Conservation (phyloP, 352 stramenopile species). For the Saprolegnia diclina region DNA sequence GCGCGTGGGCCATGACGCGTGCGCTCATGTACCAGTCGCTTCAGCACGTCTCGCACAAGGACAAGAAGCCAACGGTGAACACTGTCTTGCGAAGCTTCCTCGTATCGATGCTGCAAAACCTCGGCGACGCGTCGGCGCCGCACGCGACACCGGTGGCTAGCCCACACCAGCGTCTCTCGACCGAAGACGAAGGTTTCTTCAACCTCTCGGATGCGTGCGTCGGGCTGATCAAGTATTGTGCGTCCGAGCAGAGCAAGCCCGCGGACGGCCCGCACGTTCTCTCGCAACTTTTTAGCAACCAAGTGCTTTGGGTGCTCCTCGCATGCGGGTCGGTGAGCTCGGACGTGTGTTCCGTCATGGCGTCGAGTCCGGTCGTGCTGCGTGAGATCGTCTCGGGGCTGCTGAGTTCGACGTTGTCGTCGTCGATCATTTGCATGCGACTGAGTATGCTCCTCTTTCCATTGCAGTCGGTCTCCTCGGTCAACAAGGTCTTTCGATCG, state of each 20-base stretch:
- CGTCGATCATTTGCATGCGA: conserved; percentile 70
- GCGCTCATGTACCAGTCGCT: conserved; percentile 81
- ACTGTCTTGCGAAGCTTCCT: conserved; percentile 50
- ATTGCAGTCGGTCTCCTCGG: conserved; percentile 58
- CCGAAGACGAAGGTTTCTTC: conserved; percentile 27
- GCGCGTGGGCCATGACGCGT: conserved; percentile 66
- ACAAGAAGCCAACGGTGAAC: conserved; percentile 33
- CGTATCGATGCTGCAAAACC: conserved; percentile 57
- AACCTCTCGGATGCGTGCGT: conserved; percentile 61
- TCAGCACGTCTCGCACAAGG: neutral
- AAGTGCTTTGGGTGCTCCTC: conserved; percentile 69
- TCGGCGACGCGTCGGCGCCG: conserved; percentile 27
- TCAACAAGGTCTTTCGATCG: conserved; percentile 61
- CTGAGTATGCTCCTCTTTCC: conserved; percentile 81
- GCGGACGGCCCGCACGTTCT: conserved; percentile 1
- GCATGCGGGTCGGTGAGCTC: conserved; percentile 56
- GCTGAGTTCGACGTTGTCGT: conserved; percentile 50
- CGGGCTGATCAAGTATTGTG: conserved; percentile 59
- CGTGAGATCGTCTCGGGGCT: conserved; percentile 61
- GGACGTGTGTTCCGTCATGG: conserved; percentile 59
- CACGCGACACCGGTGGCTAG: neutral
- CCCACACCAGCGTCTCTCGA: neutral
- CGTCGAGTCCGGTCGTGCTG: conserved; percentile 47
- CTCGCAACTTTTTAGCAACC: conserved; percentile 66
- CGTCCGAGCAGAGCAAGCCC: conserved; percentile 27